Conservation (phyloP, 345 rosid genomes). For the Nephelium lappaceum region DNA sequence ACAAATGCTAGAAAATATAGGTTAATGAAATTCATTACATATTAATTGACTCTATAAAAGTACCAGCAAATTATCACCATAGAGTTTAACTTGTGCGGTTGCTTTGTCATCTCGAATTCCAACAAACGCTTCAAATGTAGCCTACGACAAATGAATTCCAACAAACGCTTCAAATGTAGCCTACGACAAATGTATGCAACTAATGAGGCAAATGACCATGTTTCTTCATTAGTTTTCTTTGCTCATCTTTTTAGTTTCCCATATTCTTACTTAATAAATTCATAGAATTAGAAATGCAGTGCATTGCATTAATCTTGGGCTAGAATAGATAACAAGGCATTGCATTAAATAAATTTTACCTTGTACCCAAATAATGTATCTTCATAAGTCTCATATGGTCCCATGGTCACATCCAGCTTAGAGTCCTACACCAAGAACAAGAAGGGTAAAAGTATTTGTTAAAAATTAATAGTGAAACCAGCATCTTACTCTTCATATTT, state of each 20-base stretch:
- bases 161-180: slow-evolving; percentile 92
- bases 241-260: too few species aligned
- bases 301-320: background rate
- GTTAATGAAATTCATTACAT: slow-evolving; percentile 7
- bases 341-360: slow-evolving; percentile 44
- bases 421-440: slow-evolving; percentile 62
- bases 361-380: slow-evolving; percentile 88
- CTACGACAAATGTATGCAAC: slow-evolving; percentile 35
- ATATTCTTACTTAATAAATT: background rate
- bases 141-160: slow-evolving; percentile 61
- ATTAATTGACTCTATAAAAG: slow-evolving; percentile 10
- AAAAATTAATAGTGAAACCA: background rate
- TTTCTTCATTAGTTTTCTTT: background rate
- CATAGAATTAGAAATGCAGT: background rate
- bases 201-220: background rate
- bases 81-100: slow-evolving; percentile 79
- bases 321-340: background rate
- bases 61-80: slow-evolving; percentile 88
- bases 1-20: background rate
- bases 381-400: slow-evolving; percentile 98
- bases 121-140: slow-evolving; percentile 87
- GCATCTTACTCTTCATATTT: background rate
- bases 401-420: slow-evolving; percentile 86
- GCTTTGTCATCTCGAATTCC: slow-evolving; percentile 88
- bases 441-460: background rate